These are phyloP conservation scores for Plantago major DNA, from an alignment of 257 asterid genomes.

Conservation along the genomic window DNA sequence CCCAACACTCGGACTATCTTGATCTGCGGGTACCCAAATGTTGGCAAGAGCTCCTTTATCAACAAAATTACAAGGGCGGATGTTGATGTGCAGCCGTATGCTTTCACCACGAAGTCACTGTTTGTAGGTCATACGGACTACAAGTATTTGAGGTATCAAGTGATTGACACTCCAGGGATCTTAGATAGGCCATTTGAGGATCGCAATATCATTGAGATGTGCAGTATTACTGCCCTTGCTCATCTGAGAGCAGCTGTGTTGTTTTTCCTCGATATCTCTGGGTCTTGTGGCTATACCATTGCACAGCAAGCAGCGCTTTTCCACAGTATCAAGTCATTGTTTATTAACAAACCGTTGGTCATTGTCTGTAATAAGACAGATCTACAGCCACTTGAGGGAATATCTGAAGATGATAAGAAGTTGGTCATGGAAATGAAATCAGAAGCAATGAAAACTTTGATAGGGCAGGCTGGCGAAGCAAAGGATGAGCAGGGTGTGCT, in stretches of 20 bases:
- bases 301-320: conserved; percentile 94
- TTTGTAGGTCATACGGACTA: conserved; percentile 96
- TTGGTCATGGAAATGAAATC: conserved; percentile 80
- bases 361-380: conserved; percentile 94
- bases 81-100: conserved; percentile 94
- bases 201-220: conserved; percentile 96
- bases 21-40: conserved; percentile 98
- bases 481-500: conserved; percentile 60
- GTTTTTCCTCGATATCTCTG: conserved; percentile 89
- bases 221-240: conserved; percentile 96
- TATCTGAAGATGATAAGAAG: conserved; percentile 78
- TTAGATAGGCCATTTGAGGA: conserved; percentile 96
- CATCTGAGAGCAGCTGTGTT: conserved; percentile 92
- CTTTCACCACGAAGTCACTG: conserved; percentile 92
- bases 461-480: conserved; percentile 89
- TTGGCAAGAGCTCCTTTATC: conserved; percentile 94
- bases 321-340: conserved; percentile 89
- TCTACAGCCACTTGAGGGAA: conserved; percentile 76
- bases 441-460: conserved; percentile 84
- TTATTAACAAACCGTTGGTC: conserved; percentile 82
- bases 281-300: conserved; percentile 92
- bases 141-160: conserved; percentile 86
- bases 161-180: conserved; percentile 96
- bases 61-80: conserved; percentile 94
- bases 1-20: conserved; percentile 91